A percentile compares a stretch with the other conserved stretches of the same genome.
phyloP scores from a whole-genome alignment of 352 stramenopile genomes.

The Globisporangium cylindrosporum region DNA sequence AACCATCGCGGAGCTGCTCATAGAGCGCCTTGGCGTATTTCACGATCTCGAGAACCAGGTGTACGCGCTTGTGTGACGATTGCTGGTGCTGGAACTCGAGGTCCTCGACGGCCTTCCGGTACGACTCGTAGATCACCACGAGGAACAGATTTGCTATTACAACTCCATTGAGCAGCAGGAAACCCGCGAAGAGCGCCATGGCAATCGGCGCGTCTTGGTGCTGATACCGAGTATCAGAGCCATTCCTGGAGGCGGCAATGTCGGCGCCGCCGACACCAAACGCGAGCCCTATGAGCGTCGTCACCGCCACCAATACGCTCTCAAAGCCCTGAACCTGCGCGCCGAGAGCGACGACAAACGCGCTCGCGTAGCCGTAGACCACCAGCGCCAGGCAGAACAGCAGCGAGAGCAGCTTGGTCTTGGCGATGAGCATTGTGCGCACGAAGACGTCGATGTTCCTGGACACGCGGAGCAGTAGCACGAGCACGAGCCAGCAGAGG shows the following conservation, averaged over 20 bases:
- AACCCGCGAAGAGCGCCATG: constrained; percentile 36
- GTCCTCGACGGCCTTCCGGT: constrained; percentile 30
- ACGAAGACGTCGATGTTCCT: constrained; percentile 41
- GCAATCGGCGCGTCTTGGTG: constrained; percentile 21
- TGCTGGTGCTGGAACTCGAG: constrained; percentile 18
- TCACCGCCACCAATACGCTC: constrained; percentile 31
- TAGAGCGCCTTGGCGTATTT: constrained; percentile 17
- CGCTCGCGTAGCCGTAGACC: constrained; percentile 45
- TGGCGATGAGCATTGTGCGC: constrained; percentile 28
- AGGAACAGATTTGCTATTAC: constrained; percentile 47
- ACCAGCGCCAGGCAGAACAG: constrained; percentile 31
- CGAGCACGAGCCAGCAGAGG: constrained; percentile 39
- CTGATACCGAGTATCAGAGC: background rate
- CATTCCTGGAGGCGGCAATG: constrained; percentile 7
- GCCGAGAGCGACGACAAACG: constrained; percentile 39
- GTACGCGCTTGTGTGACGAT: constrained; percentile 23
- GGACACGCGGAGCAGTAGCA: constrained; percentile 40
- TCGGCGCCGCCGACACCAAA: constrained; percentile 20
- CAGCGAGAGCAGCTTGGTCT: constrained; percentile 31
- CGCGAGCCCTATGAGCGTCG: constrained; percentile 36
- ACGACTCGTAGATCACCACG: constrained; percentile 41
- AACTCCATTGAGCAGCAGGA: constrained; percentile 42
- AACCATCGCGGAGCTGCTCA: background rate
- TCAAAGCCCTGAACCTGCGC: constrained; percentile 29
- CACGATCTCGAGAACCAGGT: constrained; percentile 24